These are phyloP conservation scores for Byssochlamys sp. DNA, from an alignment of 2,329 filamentous ascomycete species.

Conservation along the genomic window DNA sequence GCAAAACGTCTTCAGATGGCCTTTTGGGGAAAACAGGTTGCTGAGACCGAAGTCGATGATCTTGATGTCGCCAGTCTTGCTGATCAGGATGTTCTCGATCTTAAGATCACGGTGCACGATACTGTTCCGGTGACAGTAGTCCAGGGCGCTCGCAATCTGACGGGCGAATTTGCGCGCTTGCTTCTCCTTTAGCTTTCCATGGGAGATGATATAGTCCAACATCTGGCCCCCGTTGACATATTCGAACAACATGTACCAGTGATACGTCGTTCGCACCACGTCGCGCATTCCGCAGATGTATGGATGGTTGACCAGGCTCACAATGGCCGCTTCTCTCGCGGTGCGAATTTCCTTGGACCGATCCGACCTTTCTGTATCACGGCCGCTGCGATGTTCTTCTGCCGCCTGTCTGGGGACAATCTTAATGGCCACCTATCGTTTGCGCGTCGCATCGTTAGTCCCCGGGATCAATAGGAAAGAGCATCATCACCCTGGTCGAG, in stretches of 20 bases:
- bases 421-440: constrained; percentile 75
- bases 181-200: constrained; percentile 94
- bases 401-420: constrained; percentile 86
- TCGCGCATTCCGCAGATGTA: constrained; percentile 94
- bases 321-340: constrained; percentile 88
- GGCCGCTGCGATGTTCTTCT: constrained; percentile 65
- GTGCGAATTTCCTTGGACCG: constrained; percentile 95
- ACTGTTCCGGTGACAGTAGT: constrained; percentile 96
- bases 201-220: constrained; percentile 98
- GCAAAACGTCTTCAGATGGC: constrained; percentile 89
- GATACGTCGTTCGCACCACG: constrained; percentile 88
- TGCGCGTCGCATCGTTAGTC: not conserved
- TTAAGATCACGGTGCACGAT: constrained; percentile 96
- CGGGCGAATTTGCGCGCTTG: constrained; percentile 94
- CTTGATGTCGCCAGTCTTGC: constrained; percentile 97
- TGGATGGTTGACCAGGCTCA: constrained; percentile 84
- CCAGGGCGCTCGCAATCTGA: constrained; percentile 89
- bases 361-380: constrained; percentile 78
- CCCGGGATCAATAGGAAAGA: not conserved
- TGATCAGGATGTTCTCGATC: constrained; percentile 98
- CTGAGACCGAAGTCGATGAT: constrained; percentile 98
- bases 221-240: constrained; percentile 98
- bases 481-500: too few species aligned
- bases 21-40: constrained; percentile 81
- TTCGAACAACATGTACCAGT: constrained; percentile 99